phyloP scores from a whole-genome alignment of 768 basidiomycete genomes.

The Russula griseocarnosa region DNA sequence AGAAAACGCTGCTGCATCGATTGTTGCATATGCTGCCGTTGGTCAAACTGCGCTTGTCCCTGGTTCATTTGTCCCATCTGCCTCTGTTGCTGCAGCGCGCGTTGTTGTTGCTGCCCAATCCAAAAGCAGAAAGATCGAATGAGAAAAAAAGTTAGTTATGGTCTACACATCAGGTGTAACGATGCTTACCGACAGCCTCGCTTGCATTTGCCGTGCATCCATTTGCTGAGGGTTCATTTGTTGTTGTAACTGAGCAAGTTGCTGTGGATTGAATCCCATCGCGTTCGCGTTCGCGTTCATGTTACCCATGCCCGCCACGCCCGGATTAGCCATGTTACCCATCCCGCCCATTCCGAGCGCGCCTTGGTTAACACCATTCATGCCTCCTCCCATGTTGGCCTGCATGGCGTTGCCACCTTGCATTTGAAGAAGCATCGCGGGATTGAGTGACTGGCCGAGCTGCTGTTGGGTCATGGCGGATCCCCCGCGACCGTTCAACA shows the following conservation, averaged over 20 bases:
- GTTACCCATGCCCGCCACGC: constrained; percentile 22
- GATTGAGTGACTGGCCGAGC: constrained; percentile 21
- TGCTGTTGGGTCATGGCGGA: constrained; percentile 26
- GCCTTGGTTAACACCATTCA: constrained; percentile 30
- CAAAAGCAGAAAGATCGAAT: background rate
- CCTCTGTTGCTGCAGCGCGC: constrained; percentile 24
- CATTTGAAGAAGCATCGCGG: constrained; percentile 26
- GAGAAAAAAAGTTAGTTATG: background rate
- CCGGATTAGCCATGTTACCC: constrained; percentile 18
- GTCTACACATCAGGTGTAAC: background rate
- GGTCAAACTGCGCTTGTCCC: constrained; percentile 26
- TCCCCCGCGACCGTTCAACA: constrained; percentile 22
- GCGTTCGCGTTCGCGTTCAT: constrained; percentile 27
- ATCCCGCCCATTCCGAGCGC: constrained; percentile 26
- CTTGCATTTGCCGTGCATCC: constrained; percentile 19
- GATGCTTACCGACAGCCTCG: constrained; percentile 19
- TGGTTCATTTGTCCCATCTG: constrained; percentile 29
- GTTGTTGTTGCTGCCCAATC: constrained; percentile 19
- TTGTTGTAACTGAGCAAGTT: constrained; percentile 25
- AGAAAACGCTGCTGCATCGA: constrained; percentile 19
- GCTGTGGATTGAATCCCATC: constrained; percentile 22
- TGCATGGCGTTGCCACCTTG: constrained; percentile 21
- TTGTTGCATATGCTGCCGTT: constrained; percentile 27
- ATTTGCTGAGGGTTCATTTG: constrained; percentile 25
- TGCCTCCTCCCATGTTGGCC: constrained; percentile 20